Conservation (phyloP, 1,284 basidiomycete genomes). For the Hemileia vastatrix region DNA sequence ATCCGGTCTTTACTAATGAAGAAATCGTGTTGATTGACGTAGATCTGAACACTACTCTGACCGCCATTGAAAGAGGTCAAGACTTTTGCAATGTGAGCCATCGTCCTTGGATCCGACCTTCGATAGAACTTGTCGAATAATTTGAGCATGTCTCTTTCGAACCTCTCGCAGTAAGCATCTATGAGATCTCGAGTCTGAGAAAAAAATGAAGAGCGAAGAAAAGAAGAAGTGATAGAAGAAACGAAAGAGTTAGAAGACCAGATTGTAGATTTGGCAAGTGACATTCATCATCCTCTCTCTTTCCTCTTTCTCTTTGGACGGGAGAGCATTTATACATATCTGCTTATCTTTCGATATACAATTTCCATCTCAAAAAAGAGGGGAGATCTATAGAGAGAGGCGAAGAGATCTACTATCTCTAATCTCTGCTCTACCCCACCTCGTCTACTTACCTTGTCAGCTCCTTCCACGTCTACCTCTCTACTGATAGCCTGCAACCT, state of each 20-base stretch:
- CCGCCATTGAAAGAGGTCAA: constrained; percentile 43
- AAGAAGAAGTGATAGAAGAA: too few species aligned
- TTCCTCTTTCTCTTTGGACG: too few species aligned
- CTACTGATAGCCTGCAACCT: constrained; percentile 41
- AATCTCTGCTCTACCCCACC: too few species aligned
- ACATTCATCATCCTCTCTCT: too few species aligned
- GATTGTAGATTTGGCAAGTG: too few species aligned
- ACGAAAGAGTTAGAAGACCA: too few species aligned
- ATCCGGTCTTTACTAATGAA: constrained; percentile 44
- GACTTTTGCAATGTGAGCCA: constrained; percentile 43
- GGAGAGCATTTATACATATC: too few species aligned
- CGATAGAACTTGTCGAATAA: constrained; percentile 43
- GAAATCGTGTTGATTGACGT: constrained; percentile 45
- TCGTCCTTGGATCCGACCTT: constrained; percentile 41
- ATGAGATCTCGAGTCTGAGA: constrained; percentile 38
- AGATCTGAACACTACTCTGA: constrained; percentile 40
- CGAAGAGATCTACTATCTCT: too few species aligned
- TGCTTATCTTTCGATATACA: too few species aligned
- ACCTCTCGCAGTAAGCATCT: constrained; percentile 42
- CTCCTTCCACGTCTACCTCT: constrained; percentile 39
- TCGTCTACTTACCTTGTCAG: too few species aligned
- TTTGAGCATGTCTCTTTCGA: constrained; percentile 44
- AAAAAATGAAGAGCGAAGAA: neutral
- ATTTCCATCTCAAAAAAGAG: too few species aligned
- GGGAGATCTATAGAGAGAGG: too few species aligned